Percentiles rank a stretch among this genome's conserved stretches.
Evolutionary conservation across 352 stramenopile genomes (phyloP).

Genomic region (Globisporangium ultimum): DNA sequence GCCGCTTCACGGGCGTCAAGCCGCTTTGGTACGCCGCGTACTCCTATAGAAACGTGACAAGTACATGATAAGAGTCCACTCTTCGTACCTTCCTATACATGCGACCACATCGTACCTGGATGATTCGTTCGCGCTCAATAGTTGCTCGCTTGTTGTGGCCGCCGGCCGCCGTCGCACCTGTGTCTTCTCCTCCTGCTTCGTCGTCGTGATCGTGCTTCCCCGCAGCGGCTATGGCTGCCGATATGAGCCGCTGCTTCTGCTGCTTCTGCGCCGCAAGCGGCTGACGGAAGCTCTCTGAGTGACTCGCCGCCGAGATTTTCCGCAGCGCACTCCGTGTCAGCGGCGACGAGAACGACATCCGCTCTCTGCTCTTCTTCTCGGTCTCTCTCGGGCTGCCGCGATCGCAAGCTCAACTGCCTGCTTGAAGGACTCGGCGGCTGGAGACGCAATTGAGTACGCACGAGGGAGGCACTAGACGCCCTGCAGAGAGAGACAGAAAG

Average conservation of each 20-base stretch:
- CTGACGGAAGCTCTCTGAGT: neutral
- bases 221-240: neutral
- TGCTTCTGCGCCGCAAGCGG: slow-evolving; percentile 3
- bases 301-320: neutral
- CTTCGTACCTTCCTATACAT: too few relatives aligned
- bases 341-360: slow-evolving; percentile 9
- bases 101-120: slow-evolving; percentile 4
- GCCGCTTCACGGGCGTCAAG: slow-evolving; percentile 8
- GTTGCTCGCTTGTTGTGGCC: slow-evolving; percentile 6
- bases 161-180: neutral
- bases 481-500: slow-evolving; percentile 4
- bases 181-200: neutral
- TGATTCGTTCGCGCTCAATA: slow-evolving; percentile 9
- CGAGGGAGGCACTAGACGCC: neutral
- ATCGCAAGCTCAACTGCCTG: too few relatives aligned
- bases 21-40: slow-evolving; percentile 12
- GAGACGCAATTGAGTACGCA: too few relatives aligned
- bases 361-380: neutral
- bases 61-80: neutral
- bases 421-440: too few relatives aligned
- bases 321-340: slow-evolving; percentile 12
- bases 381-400: too few relatives aligned
- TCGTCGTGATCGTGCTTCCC: neutral
- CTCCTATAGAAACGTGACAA: slow-evolving; percentile 3
- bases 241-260: slow-evolving; percentile 1